Base-by-base conservation (phyloP, 331 rosid species). In the Rosa hybrid region DNA sequence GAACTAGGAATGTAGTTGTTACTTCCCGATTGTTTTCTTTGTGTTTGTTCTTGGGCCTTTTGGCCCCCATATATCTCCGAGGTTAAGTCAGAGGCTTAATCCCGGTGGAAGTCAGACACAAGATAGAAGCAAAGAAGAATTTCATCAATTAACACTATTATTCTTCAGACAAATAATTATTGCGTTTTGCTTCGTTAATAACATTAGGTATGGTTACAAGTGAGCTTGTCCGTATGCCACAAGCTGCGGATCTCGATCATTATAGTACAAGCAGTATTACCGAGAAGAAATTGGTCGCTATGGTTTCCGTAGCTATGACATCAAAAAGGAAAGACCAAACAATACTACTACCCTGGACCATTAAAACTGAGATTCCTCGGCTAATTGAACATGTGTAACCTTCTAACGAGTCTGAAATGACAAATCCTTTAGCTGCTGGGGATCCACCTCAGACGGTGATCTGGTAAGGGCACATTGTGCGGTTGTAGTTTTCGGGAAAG, bases 381-480 rank as follows among this genome's bases (percentile, higher is more conserved):
- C 13, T 12, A 51, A 13, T 34, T 20, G 13, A 57, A 18, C 44
- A 65, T 44, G 9, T 34, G 45, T 7, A 27, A n/a, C 5, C 9
- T 30, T 51, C 78, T 77, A 88, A 5, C 34, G 74, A 53, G 59
- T 57, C 42, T 25, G 83, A 34, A 85, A 88, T 4, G 93, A 96
- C 12, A 93, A 83, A 81, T 90, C 93, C 73, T 84, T 86, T 0
- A 96, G 98, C 84, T 96, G 99, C 76, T 85, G 96, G 1, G 94
- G 90, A 89, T 96, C 99, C 25, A 91, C 97, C 77, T 90, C 96
- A 0, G 98, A 91, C 9, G 98, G 98, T 46, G 98, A 73, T 62
- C 82, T 84, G 0, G 99, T 93, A 79, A 96, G 98, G 76, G 96
- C 98, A 81, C 99, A 96, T 72, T 93, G 99, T 18, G 98, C 98